Evolutionary conservation across 2,329 filamentous ascomycete genomes (phyloP).

Genomic region (Calonectria hongkongensis): DNA sequence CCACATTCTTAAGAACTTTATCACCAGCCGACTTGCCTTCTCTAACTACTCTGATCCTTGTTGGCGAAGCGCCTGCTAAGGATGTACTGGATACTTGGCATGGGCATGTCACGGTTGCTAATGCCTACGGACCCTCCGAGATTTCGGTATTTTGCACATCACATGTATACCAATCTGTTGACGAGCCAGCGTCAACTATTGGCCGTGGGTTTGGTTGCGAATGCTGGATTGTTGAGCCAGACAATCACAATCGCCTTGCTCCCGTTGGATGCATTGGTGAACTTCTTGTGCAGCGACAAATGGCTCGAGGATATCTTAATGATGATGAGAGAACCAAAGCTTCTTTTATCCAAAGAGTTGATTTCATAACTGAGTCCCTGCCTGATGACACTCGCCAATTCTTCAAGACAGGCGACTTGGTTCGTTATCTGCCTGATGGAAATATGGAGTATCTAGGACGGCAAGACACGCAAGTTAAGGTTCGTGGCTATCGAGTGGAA

Average conservation of each 20-base stretch:
- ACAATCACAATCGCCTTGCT: constrained; percentile 43
- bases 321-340: constrained; percentile 26
- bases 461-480: constrained; percentile 56
- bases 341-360: constrained; percentile 40
- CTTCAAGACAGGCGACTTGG: constrained; percentile 61
- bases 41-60: constrained; percentile 33
- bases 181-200: constrained; percentile 18
- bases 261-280: constrained; percentile 52
- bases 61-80: constrained; percentile 38
- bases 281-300: constrained; percentile 51
- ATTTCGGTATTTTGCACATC: constrained; percentile 33
- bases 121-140: constrained; percentile 42
- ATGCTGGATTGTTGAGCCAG: constrained; percentile 27
- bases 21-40: constrained; percentile 7
- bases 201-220: constrained; percentile 23
- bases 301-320: constrained; percentile 50
- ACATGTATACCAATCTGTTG: constrained; percentile 22
- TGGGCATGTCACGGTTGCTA: constrained; percentile 31
- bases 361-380: background rate
- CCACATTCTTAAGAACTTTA: constrained; percentile 17
- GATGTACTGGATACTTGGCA: constrained; percentile 38
- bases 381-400: constrained; percentile 12
- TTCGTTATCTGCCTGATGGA: constrained; percentile 50
- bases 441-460: constrained; percentile 55
- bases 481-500: constrained; percentile 58